Conservation (phyloP, 495 filamentous ascomycete species). For the Annulohypoxylon moriforme region DNA sequence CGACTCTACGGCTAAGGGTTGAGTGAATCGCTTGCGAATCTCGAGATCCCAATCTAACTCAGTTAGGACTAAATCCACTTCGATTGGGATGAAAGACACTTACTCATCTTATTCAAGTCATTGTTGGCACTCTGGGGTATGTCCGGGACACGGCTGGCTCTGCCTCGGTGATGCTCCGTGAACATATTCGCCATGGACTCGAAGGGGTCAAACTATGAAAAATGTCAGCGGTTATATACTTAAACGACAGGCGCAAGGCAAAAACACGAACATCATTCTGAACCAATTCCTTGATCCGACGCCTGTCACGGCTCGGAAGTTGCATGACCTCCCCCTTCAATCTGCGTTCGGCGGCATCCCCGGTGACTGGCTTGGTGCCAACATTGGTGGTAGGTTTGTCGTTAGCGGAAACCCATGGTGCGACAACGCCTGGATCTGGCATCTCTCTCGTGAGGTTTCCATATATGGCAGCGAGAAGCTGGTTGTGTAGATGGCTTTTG, state of each 20-base stretch:
- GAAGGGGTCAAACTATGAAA: constrained; percentile 71
- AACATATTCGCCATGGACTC: constrained; percentile 73
- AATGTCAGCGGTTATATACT: constrained; percentile 22
- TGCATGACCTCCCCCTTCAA: constrained; percentile 96
- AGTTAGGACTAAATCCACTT: constrained; percentile 8
- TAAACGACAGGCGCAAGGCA: no score
- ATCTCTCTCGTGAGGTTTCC: constrained; percentile 88
- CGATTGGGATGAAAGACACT: constrained; percentile 46
- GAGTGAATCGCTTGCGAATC: constrained; percentile 90
- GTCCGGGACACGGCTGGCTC: constrained; percentile 74
- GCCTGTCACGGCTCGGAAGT: constrained; percentile 83
- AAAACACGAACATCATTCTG: constrained; percentile 62
- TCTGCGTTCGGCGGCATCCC: constrained; percentile 90
- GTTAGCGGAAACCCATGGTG: constrained; percentile 94
- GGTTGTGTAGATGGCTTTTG: constrained; percentile 88
- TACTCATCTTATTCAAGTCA: constrained; percentile 89
- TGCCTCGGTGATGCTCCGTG: constrained; percentile 74
- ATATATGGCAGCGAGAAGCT: constrained; percentile 85
- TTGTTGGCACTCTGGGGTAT: constrained; percentile 81
- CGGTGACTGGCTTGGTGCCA: constrained; percentile 80
- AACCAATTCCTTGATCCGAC: constrained; percentile 82
- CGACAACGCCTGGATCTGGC: constrained; percentile 91
- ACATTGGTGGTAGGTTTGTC: constrained; percentile 86
- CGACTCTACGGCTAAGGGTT: constrained; percentile 86
- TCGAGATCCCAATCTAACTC: constrained; percentile 84